Base-by-base conservation (phyloP, 257 asterid species). In the Petunia secreta region DNA sequence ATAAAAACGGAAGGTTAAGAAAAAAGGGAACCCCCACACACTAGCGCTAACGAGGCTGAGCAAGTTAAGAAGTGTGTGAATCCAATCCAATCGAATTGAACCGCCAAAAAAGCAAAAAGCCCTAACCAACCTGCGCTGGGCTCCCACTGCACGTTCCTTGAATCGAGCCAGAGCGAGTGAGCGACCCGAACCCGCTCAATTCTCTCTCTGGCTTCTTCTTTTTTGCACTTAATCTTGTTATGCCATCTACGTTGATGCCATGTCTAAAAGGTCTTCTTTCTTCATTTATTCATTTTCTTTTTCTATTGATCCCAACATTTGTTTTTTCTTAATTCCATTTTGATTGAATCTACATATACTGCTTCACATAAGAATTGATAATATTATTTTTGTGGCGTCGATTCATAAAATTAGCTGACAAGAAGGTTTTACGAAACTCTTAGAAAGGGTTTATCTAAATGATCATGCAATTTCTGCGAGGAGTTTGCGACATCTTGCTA, bases 201-300 rank as follows among this genome's bases (percentile, higher is more conserved):
- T 15, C 76, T 50, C n/a, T 41, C 43, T 59, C 75, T 85, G 63
- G 43, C 57, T 4, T 63, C 34, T 80, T 14, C 41, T 60, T 73
- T 37, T 48, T 44, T 69, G 41, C 43, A 68, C 15, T 52, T 52
- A 3, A 4, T 11, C 8, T 11, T 52, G 57, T 58, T 4, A 4
- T 5, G 25, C 76, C 16, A 9, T 69, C 46, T 55, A 53, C n/a
- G 8, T 50, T 40, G 34, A 64, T 48, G 55, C 43, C 66, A 79
- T 64, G 76, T 79, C 76, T 41, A 79, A 39, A 79, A 79, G 65
- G 82, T 79, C 63, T n/a, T 9, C 5, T 77, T 77, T 54, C 36
- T 40, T 4, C 5, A 8, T 34, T 14, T 6, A 34, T 25, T 65
- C 6, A 6, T 7, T 44, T 10, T 43, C 16, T 38, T 15, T 71